A percentile compares a stretch with the other conserved stretches of the same genome.
These are phyloP conservation scores for Marchantia paleacea DNA, from an alignment of 225 moss, liverwort and hornwort genomes.

Conservation along the genomic window DNA sequence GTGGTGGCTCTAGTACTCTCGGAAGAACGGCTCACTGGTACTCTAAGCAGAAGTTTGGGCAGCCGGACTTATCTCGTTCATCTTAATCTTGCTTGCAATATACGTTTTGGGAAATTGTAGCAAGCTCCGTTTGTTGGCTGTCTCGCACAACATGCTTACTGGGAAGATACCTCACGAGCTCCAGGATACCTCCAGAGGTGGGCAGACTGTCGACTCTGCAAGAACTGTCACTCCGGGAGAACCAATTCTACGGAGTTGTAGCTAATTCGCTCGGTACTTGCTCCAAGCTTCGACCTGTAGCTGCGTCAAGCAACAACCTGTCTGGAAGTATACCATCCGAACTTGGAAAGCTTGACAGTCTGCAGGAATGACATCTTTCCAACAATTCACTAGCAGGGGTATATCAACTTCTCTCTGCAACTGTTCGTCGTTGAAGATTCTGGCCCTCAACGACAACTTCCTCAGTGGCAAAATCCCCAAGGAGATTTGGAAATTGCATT, in stretches of 20 bases:
- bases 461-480: too few species aligned
- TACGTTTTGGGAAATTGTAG: neutral
- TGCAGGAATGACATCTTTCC: too few species aligned
- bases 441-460: too few species aligned
- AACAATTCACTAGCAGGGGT: too few species aligned
- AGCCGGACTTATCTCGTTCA: constrained; percentile 17
- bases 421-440: too few species aligned
- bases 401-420: too few species aligned
- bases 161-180: constrained; percentile 2
- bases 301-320: neutral
- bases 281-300: neutral
- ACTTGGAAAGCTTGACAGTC: too few species aligned
- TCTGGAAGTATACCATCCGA: too few species aligned
- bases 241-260: neutral
- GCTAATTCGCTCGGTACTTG: neutral
- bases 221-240: too few species aligned
- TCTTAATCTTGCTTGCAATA: constrained; percentile 46
- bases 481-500: too few species aligned
- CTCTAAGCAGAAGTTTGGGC: constrained; percentile 20
- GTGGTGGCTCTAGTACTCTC: neutral
- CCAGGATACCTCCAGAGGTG: too few species aligned
- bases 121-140: neutral
- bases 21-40: constrained; percentile 11
- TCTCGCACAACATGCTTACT: neutral
- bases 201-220: too few species aligned